These are phyloP conservation scores for Gryganskiella cystojenkinii DNA, from an alignment of 192 early-diverging fungal genomes.

Conservation along the genomic window DNA sequence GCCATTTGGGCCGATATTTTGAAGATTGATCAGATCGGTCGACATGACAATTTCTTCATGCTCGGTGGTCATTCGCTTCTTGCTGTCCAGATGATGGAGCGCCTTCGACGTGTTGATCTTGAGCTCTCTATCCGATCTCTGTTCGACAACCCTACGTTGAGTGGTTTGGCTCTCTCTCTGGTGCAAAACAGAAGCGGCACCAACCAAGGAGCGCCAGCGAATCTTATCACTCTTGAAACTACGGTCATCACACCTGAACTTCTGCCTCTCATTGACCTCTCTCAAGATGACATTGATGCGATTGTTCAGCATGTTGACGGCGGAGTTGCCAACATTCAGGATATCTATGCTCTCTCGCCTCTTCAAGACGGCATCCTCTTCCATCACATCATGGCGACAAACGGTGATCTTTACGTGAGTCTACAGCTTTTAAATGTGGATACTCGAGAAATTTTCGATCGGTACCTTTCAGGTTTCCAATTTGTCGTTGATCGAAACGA, in stretches of 20 bases:
- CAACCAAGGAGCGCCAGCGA: too few relatives aligned
- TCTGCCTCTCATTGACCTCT: slow-evolving; percentile 5
- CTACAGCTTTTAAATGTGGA: not conserved
- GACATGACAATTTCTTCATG: too few relatives aligned
- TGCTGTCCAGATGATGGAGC: too few relatives aligned
- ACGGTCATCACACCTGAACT: not conserved
- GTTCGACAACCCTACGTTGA: not conserved
- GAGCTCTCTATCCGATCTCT: too few relatives aligned
- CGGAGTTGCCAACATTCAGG: slow-evolving; percentile 11
- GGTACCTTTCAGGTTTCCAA: slow-evolving; percentile 2
- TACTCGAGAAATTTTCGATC: slow-evolving; percentile 1
- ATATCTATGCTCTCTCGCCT: slow-evolving; percentile 4
- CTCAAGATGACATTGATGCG: slow-evolving; percentile 1
- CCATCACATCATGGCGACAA: not conserved
- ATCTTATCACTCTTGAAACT: not conserved
- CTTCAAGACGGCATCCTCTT: slow-evolving; percentile 22
- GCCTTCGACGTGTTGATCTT: too few relatives aligned
- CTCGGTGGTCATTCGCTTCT: too few relatives aligned
- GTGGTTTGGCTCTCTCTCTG: not conserved
- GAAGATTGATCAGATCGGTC: too few relatives aligned
- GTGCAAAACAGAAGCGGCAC: not conserved
- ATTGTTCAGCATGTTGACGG: not conserved
- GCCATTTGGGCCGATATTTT: too few relatives aligned
- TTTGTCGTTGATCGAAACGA: slow-evolving; percentile 13
- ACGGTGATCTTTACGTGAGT: slow-evolving; percentile 8